These are phyloP conservation scores for Plasmodium adleri DNA, from an alignment of 169 alveolate genomes.

Conservation along the genomic window DNA sequence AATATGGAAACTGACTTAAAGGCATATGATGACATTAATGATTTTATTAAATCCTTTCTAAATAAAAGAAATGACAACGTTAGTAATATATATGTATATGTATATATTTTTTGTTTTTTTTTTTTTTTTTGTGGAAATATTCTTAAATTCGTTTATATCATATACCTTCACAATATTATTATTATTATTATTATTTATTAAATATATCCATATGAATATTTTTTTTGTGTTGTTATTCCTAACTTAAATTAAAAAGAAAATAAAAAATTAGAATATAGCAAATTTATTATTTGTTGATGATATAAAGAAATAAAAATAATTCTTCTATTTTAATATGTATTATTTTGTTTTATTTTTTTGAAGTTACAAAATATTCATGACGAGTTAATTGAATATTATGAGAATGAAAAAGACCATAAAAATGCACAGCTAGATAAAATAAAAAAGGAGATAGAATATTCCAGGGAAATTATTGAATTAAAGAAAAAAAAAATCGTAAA, in stretches of 20 bases:
- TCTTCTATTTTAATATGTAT: no score
- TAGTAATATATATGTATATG: constrained; percentile 2
- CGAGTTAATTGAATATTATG: constrained; percentile 40
- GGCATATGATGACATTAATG: constrained; percentile 36
- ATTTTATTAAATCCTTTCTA: constrained; percentile 35
- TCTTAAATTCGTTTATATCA: background rate
- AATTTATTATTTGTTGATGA: no score
- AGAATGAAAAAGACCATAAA: constrained; percentile 30
- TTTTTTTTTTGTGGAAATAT: background rate
- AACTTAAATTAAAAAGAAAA: no score
- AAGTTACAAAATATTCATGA: constrained; percentile 68
- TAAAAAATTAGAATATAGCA: no score
- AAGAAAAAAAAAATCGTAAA: constrained; percentile 36
- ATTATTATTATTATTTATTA: no score
- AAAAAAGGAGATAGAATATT: constrained; percentile 21
- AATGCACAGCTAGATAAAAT: constrained; percentile 26
- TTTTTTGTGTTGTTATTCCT: no score
- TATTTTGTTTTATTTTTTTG: background rate
- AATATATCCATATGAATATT: no score
- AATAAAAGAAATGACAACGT: constrained; percentile 61
- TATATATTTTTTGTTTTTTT: background rate
- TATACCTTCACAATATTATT: no score
- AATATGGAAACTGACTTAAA: constrained; percentile 38
- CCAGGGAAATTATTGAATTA: constrained; percentile 10
- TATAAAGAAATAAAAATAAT: no score